Evolutionary conservation across 345 rosid species (phyloP).

Genomic region (Gossypium raimondii): DNA sequence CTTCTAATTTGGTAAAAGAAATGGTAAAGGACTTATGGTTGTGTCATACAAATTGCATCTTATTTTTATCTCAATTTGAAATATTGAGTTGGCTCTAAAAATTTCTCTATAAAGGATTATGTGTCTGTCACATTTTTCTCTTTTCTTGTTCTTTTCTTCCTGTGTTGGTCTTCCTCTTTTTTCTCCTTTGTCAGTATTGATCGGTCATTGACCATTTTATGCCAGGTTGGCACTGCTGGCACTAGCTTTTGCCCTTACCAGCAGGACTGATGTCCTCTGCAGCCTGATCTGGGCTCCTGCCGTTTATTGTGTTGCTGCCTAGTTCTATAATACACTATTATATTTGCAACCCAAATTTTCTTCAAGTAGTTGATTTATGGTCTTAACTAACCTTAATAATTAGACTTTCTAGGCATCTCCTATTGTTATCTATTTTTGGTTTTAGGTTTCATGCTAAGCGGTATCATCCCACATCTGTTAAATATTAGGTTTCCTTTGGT

Average conservation of each 20-base stretch:
- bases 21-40: not conserved
- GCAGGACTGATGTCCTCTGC: not conserved
- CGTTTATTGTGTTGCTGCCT: not conserved
- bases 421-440: too few species aligned
- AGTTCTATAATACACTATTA: not conserved
- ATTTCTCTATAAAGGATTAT: not conserved
- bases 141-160: not conserved
- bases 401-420: not conserved
- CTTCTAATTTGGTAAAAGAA: not conserved
- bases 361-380: not conserved
- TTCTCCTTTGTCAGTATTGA: not conserved
- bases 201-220: too few species aligned
- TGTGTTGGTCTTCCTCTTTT: not conserved
- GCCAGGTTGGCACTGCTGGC: not conserved
- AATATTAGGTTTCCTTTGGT: too few species aligned
- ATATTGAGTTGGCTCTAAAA: not conserved
- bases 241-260: not conserved
- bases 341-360: not conserved
- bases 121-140: not conserved
- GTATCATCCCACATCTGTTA: too few species aligned
- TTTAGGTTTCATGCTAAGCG: too few species aligned
- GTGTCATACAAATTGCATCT: not conserved
- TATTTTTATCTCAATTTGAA: not conserved
- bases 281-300: not conserved
- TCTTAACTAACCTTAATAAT: not conserved